Percentiles rank a stretch among this genome's conserved stretches.
phyloP scores from a whole-genome alignment of 2,329 filamentous ascomycete species.

The Coniochaeta hoffmannii region DNA sequence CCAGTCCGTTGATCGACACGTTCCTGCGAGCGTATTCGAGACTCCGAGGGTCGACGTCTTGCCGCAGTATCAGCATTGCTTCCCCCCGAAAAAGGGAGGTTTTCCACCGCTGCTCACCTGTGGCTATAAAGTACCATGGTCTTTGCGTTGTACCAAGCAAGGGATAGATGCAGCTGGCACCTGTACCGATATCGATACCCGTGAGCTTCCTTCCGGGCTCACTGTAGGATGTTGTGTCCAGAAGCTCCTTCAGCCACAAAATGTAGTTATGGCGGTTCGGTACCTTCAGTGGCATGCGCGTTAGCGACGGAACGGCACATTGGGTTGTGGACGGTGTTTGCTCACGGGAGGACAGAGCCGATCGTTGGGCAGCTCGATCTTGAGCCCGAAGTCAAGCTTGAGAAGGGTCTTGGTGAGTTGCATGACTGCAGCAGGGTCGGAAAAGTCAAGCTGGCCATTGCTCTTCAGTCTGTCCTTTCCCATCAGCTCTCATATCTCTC shows the following conservation, averaged over 20 bases:
- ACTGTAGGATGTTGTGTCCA: constrained; percentile 62
- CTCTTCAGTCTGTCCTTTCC: constrained; percentile 23
- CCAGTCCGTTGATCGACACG: constrained; percentile 56
- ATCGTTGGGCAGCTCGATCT: constrained; percentile 64
- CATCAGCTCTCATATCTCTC: not conserved
- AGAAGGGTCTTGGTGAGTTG: constrained; percentile 77
- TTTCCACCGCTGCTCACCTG: constrained; percentile 27
- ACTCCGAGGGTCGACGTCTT: constrained; percentile 69
- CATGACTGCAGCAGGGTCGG: constrained; percentile 67
- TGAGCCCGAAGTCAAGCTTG: constrained; percentile 64
- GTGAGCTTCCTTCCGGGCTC: constrained; percentile 40
- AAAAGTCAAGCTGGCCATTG: constrained; percentile 64
- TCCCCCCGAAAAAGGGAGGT: not conserved
- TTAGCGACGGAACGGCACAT: constrained; percentile 3
- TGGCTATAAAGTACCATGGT: constrained; percentile 67
- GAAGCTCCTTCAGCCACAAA: constrained; percentile 73
- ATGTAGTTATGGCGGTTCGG: constrained; percentile 79
- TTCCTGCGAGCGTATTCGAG: constrained; percentile 61
- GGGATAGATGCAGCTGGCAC: constrained; percentile 86
- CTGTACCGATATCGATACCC: constrained; percentile 83
- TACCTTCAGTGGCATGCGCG: constrained; percentile 33
- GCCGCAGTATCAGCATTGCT: constrained; percentile 18
- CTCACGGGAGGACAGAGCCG: constrained; percentile 78
- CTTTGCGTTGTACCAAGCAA: constrained; percentile 67
- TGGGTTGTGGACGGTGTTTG: not conserved